phyloP scores from a whole-genome alignment of 768 basidiomycete species.

The Rhizopogon vinicolor region DNA sequence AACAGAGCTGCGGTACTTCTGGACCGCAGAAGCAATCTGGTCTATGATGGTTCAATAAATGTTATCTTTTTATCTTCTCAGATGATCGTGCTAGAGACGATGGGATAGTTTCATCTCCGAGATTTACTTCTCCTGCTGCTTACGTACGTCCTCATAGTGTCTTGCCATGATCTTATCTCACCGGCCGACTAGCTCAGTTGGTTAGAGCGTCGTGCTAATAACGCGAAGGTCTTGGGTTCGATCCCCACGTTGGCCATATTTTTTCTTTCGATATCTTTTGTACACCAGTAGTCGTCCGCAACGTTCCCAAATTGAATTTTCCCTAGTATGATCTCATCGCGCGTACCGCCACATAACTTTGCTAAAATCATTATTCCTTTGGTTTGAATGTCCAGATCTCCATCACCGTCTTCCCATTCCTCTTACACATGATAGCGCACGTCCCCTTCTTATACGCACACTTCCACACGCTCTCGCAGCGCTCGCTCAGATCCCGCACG shows the following conservation, averaged over 20 bases:
- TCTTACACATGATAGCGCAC: slow-evolving; percentile 77
- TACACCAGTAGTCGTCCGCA: too few species aligned
- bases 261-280: neutral
- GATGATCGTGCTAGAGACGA: neutral
- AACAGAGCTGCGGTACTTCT: slow-evolving; percentile 64
- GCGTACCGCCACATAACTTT: neutral
- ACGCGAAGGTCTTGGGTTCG: slow-evolving; percentile 71
- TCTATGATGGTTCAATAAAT: too few species aligned
- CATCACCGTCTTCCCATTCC: slow-evolving; percentile 77
- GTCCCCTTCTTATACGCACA: slow-evolving; percentile 68
- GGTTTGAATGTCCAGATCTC: slow-evolving; percentile 80
- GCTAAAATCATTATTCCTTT: slow-evolving; percentile 18
- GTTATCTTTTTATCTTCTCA: neutral
- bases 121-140: too few species aligned
- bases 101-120: too few species aligned
- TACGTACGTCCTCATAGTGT: too few species aligned
- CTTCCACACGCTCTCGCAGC: slow-evolving; percentile 85
- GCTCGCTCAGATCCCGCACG: slow-evolving; percentile 74
- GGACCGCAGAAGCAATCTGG: slow-evolving; percentile 1
- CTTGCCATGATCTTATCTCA: too few species aligned
- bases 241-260: slow-evolving; percentile 59
- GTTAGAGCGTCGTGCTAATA: slow-evolving; percentile 88
- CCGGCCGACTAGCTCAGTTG: slow-evolving; percentile 88
- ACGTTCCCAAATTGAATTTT: too few species aligned
- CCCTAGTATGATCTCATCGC: too few species aligned